Conservation (phyloP, 176 grass and related monocot genomes). For the Cenchrus fungigraminus region DNA sequence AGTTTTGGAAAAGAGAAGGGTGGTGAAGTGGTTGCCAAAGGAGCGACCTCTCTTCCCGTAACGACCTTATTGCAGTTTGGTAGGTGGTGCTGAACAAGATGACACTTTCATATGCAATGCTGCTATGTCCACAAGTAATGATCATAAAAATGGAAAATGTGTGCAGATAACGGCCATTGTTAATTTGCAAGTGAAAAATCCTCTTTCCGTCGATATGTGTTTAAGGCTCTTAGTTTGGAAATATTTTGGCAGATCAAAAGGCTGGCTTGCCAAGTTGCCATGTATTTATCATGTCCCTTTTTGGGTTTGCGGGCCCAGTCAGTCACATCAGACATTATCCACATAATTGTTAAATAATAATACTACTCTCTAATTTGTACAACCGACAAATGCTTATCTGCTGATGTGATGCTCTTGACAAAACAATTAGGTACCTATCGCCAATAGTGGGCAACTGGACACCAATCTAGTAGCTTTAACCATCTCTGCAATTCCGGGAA, state of each 20-base stretch:
- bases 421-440: background rate
- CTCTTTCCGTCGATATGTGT: too few species aligned
- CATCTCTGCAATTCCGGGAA: background rate
- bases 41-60: background rate
- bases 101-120: background rate
- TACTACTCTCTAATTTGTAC: background rate
- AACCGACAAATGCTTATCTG: slow-evolving; percentile 19
- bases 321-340: slow-evolving; percentile 28
- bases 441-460: background rate
- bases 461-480: background rate
- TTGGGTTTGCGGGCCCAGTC: background rate
- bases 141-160: background rate
- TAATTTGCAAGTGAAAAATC: background rate
- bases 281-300: background rate
- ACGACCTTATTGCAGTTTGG: slow-evolving; percentile 3
- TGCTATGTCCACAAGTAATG: slow-evolving; percentile 7
- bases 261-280: background rate
- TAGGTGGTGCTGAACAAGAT: slow-evolving; percentile 29
- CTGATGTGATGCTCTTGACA: background rate
- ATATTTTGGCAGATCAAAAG: background rate
- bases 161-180: background rate
- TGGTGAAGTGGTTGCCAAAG: background rate
- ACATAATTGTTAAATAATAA: background rate
- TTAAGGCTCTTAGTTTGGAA: background rate
- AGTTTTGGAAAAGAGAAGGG: background rate